These are phyloP conservation scores for Pythium pyrilobum DNA, from an alignment of 352 stramenopile species.

Conservation along the genomic window DNA sequence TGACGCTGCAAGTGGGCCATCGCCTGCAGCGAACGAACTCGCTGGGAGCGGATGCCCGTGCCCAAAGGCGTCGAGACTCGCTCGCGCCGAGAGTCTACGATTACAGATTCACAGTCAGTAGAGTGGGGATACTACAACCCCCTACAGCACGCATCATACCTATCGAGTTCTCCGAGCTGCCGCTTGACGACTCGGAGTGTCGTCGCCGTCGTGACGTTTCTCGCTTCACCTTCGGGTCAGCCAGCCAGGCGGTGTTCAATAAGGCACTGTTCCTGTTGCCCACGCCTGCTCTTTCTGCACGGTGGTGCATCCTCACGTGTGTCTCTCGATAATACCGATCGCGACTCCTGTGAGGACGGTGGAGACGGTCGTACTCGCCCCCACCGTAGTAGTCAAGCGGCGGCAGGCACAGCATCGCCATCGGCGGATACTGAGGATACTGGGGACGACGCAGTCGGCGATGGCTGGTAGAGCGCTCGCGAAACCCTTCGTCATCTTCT, in stretches of 20 bases:
- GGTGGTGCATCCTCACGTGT: too few relatives aligned
- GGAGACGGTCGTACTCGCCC: not conserved
- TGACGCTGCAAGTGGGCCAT: conserved; percentile 42
- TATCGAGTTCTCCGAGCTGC: too few relatives aligned
- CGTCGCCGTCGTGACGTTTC: not conserved
- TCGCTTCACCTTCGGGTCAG: too few relatives aligned
- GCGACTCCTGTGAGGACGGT: too few relatives aligned
- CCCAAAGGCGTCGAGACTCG: not conserved
- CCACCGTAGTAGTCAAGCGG: not conserved
- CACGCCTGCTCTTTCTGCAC: too few relatives aligned
- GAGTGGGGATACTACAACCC: too few relatives aligned
- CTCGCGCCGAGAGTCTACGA: not conserved
- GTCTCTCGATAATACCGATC: too few relatives aligned
- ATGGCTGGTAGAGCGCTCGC: not conserved
- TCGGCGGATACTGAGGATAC: not conserved
- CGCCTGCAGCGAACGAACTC: conserved; percentile 36
- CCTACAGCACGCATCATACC: too few relatives aligned
- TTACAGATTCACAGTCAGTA: too few relatives aligned
- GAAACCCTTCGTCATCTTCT: not conserved
- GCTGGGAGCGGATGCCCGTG: conserved; percentile 24
- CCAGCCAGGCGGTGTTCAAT: too few relatives aligned
- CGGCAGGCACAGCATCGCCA: conserved; percentile 9
- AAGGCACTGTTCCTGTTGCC: too few relatives aligned
- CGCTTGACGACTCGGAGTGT: too few relatives aligned
- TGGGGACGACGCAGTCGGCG: not conserved